Percentiles rank a stretch among this genome's conserved stretches.
These are phyloP conservation scores for Alnus glutinosa DNA, from an alignment of 306 rosid species.

Conservation along the genomic window DNA sequence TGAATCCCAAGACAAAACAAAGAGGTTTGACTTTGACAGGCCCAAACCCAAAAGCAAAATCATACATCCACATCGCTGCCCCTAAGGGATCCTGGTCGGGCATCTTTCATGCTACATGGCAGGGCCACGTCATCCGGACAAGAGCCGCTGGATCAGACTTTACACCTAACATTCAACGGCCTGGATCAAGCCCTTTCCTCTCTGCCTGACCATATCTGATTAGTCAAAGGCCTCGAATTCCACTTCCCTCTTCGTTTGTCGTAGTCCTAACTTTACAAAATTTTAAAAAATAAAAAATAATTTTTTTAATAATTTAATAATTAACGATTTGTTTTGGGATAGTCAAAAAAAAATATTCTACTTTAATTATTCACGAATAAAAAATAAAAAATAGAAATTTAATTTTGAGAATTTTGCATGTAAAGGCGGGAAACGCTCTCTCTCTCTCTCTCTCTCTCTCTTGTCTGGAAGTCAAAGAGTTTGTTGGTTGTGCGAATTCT, in stretches of 20 bases:
- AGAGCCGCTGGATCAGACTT: slow-evolving; percentile 19
- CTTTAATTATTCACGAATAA: background rate
- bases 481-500: slow-evolving; percentile 39
- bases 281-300: background rate
- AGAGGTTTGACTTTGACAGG: slow-evolving; percentile 34
- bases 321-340: slow-evolving; percentile 33
- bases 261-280: background rate
- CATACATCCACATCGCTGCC: slow-evolving; percentile 27
- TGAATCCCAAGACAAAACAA: slow-evolving; percentile 6
- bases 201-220: slow-evolving; percentile 8
- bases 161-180: slow-evolving; percentile 3
- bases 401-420: slow-evolving; percentile 15
- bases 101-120: slow-evolving; percentile 4
- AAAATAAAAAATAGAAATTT: background rate
- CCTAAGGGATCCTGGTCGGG: slow-evolving; percentile 32
- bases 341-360: slow-evolving; percentile 31
- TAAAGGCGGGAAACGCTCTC: slow-evolving; percentile 40
- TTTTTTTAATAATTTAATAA: background rate
- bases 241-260: background rate
- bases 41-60: slow-evolving; percentile 29
- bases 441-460: background rate
- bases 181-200: background rate
- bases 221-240: slow-evolving; percentile 30
- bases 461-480: slow-evolving; percentile 56
- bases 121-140: background rate